These are phyloP conservation scores for Cardamine chenopodiifolia DNA, from an alignment of 345 rosid species.

Conservation along the genomic window DNA sequence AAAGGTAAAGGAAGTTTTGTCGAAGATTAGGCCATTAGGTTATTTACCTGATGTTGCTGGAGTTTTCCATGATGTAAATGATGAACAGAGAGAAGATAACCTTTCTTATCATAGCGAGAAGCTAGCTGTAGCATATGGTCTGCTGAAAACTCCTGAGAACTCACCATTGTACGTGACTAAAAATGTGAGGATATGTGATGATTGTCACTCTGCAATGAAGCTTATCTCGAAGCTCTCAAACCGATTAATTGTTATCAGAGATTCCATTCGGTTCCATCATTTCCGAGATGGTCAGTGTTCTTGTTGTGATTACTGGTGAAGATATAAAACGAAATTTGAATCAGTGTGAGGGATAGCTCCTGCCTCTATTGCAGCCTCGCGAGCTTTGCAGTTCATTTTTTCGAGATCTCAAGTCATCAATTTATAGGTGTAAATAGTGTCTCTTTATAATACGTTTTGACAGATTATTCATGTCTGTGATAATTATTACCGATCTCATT, in stretches of 20 bases:
- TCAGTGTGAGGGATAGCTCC: not conserved
- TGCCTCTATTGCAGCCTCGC: constrained; percentile 1
- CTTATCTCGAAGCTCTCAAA: constrained; percentile 62
- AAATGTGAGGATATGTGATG: constrained; percentile 82
- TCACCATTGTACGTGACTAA: constrained; percentile 66
- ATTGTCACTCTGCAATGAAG: constrained; percentile 83
- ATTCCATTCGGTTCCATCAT: constrained; percentile 79
- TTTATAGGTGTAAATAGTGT: constrained; percentile 10
- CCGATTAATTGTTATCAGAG: constrained; percentile 70
- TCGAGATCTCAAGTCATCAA: not conserved
- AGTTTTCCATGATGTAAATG: constrained; percentile 74
- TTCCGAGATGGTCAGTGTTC: constrained; percentile 70
- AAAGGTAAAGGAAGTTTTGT: constrained; percentile 62
- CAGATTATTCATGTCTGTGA: constrained; percentile 7
- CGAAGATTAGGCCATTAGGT: constrained; percentile 68
- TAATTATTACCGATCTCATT: not conserved
- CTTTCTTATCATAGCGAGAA: constrained; percentile 84
- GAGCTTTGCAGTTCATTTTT: not conserved
- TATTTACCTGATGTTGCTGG: constrained; percentile 65
- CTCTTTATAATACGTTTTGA: not conserved
- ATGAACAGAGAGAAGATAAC: constrained; percentile 75
- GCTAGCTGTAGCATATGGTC: constrained; percentile 80
- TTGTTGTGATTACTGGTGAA: constrained; percentile 58
- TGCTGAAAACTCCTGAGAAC: constrained; percentile 61
- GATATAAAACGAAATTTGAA: constrained; percentile 1